Evolutionary conservation across 108 stramenopile genomes (phyloP), one percentile per base, ranked within the genome.

Genomic region (Conticribra weissflogii): DNA sequence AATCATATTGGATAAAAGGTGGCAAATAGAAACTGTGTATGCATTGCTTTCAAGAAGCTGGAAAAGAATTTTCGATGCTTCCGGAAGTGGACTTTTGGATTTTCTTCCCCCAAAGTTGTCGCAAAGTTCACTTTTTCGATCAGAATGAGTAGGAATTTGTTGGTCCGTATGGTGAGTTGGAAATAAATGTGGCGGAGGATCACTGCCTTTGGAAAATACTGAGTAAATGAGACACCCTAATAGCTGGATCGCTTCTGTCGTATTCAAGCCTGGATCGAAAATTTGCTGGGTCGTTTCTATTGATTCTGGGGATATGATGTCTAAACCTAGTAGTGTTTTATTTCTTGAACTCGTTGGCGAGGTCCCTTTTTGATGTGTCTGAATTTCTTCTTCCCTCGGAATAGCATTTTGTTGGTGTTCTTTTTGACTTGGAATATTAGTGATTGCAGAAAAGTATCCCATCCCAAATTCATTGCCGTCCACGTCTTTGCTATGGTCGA

Each of bases 1-100:
- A 3, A 53, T 9, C 49, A 65, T 30, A 22, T 65, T 50, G n/a
- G 49, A 52, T 2, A 65, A 28, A 12, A 65, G 52, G n/a, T 50
- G 27, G 50, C 64, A 65, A 34, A 65, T 19, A 7, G 64, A 53
- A 1, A 16, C 24, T 16, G 64, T 49, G 18, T 51, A 51, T 5
- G 36, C 36, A 41, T 41, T 41, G 36, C 36, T 41, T 41, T 41
- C 36, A 5, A 41, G 8, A 41, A 41, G 36, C 12, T 41, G 36
- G 12, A 12, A 41, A 12, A 41, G 12, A 9, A 41, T 9, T 5
- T 41, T 41, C 12, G 12, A 9, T 41, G 8, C 36, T 12, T 5
- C 5, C 12, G 36, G 36, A 41, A 5, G 36, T 41, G 5, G 36
- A 41, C 36, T 41, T 41, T 41, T 41, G 36, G n/a, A n/a, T n/a